These are phyloP conservation scores for Pinus tabuliformis DNA, from an alignment of 75 land plant species.

Conservation along the genomic window DNA sequence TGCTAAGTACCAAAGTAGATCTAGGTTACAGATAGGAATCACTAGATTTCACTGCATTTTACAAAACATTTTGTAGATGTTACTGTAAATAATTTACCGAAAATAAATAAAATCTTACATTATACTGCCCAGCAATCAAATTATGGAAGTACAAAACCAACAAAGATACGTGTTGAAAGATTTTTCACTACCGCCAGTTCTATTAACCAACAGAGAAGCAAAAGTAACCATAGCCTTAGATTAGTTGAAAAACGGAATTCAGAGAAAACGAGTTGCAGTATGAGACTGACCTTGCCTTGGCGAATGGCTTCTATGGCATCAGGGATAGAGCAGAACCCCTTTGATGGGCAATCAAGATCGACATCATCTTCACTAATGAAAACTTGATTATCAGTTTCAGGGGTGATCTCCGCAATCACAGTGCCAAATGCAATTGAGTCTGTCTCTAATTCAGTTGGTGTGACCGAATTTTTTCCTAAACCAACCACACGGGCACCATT, in stretches of 20 bases:
- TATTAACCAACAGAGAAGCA: not conserved
- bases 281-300: slow-evolving; percentile 67
- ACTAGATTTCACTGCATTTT: not conserved
- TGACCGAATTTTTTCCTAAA: not conserved
- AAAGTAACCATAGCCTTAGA: not conserved
- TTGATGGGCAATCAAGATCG: slow-evolving; percentile 55
- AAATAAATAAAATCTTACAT: not conserved
- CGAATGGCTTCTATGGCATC: slow-evolving; percentile 75
- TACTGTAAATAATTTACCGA: not conserved
- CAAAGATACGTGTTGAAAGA: not conserved
- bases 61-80: not conserved
- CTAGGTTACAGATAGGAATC: not conserved
- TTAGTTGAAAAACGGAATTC: slow-evolving; percentile 1
- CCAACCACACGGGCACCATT: not conserved
- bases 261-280: not conserved
- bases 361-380: slow-evolving; percentile 28
- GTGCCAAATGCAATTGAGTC: slow-evolving; percentile 23
- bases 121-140: not conserved
- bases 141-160: not conserved
- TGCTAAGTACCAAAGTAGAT: not conserved
- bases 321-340: slow-evolving; percentile 60
- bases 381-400: slow-evolving; percentile 17
- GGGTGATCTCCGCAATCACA: slow-evolving; percentile 15
- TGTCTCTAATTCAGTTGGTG: slow-evolving; percentile 4
- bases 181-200: no score